A percentile compares a stretch with the other conserved stretches of the same genome.
Conservation (phyloP, 192 early-diverging fungal species). For the Podochytrium sp. region DNA sequence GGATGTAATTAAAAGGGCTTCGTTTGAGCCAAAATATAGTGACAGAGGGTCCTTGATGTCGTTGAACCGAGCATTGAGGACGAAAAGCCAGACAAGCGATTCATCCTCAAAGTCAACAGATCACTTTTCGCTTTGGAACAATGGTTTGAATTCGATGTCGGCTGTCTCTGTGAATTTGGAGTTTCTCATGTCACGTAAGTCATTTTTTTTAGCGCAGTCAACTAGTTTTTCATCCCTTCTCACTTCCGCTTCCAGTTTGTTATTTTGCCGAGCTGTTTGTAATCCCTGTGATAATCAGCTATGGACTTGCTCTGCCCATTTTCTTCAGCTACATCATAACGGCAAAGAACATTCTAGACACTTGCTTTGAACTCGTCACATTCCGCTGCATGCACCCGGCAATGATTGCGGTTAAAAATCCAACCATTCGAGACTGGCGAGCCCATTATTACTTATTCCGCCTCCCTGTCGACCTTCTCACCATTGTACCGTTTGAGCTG, state of each 20-base stretch:
- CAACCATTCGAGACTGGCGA: conserved; percentile 8
- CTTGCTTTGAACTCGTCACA: neutral
- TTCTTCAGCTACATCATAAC: neutral
- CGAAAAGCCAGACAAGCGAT: neutral
- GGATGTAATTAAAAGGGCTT: neutral
- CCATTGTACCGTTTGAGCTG: conserved; percentile 12
- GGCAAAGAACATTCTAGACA: neutral
- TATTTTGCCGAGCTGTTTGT: neutral
- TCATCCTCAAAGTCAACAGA: neutral
- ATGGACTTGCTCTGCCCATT: neutral
- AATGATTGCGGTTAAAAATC: neutral
- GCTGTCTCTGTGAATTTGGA: neutral
- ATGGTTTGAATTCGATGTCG: neutral
- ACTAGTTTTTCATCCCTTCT: neutral
- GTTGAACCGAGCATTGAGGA: neutral
- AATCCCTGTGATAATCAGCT: neutral
- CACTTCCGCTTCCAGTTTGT: neutral
- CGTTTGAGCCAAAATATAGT: neutral
- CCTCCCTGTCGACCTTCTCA: neutral
- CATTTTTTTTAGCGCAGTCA: neutral
- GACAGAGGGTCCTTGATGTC: neutral
- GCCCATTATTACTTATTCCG: neutral
- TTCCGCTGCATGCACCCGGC: neutral
- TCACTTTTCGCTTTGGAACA: neutral
- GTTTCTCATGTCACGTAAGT: neutral